Conservation (phyloP, 1,284 basidiomycete genomes). For the Microbotryum violaceum region DNA sequence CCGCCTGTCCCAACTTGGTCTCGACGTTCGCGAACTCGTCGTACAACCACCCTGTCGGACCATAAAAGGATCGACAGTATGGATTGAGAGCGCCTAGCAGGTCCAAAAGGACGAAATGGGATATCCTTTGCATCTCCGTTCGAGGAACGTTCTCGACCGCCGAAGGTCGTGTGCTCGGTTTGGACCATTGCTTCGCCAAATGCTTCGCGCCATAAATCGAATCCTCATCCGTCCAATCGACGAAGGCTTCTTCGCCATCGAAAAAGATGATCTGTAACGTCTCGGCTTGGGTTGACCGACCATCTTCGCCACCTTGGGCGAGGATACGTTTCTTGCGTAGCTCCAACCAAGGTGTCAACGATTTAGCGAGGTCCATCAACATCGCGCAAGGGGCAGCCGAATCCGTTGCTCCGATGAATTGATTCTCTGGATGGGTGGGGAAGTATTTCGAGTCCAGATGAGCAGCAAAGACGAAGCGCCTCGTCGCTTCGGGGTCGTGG, state of each 20-base stretch:
- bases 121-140: conserved; percentile 51
- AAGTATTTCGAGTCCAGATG: conserved; percentile 97
- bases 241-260: conserved; percentile 96
- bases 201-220: conserved; percentile 93
- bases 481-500: conserved; percentile 73
- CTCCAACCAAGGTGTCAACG: conserved; percentile 63
- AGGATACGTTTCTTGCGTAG: conserved; percentile 51
- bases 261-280: conserved; percentile 95
- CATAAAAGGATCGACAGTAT: conserved; percentile 64
- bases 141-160: conserved; percentile 37
- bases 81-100: conserved; percentile 61
- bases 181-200: conserved; percentile 68
- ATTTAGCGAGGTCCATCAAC: conserved; percentile 79
- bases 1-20: conserved; percentile 41
- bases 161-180: conserved; percentile 50
- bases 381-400: conserved; percentile 93
- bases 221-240: conserved; percentile 79
- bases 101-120: conserved; percentile 84
- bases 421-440: conserved; percentile 57
- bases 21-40: conserved; percentile 64
- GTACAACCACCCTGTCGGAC: conserved; percentile 87
- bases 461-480: conserved; percentile 78
- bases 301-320: conserved; percentile 44
- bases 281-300: conserved; percentile 53
- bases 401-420: conserved; percentile 97